Evolutionary conservation across 148 eudicot genomes (phyloP).

Genomic region (Diospyros lotus): DNA sequence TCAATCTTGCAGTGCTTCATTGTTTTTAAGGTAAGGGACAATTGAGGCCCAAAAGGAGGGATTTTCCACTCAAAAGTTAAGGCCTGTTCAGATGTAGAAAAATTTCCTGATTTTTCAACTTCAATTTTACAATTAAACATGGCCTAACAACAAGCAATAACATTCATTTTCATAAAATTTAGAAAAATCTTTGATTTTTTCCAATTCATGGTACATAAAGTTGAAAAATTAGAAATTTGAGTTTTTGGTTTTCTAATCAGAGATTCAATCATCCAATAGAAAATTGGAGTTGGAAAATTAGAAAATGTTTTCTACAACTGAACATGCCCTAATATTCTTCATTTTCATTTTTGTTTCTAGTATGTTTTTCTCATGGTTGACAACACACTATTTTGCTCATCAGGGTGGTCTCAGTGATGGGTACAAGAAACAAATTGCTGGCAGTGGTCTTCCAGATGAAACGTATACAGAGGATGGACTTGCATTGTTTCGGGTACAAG

Average conservation of each 20-base stretch:
- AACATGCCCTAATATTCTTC: background rate
- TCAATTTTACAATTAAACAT: no score
- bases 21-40: conserved; percentile 57
- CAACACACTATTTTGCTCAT: conserved; percentile 1
- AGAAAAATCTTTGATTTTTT: no score
- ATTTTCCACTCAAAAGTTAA: background rate
- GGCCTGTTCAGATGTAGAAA: no score
- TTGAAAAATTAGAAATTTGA: no score
- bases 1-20: conserved; percentile 83
- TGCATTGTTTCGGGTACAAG: conserved; percentile 85
- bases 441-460: conserved; percentile 63
- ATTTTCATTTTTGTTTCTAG: conserved; percentile 7
- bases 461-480: conserved; percentile 66
- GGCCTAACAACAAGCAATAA: no score
- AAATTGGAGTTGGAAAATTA: no score
- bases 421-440: conserved; percentile 63
- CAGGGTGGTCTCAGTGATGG: conserved; percentile 90
- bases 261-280: no score
- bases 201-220: no score
- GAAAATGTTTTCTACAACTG: no score
- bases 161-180: no score
- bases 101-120: no score
- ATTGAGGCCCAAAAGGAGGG: background rate
- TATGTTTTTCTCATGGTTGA: background rate
- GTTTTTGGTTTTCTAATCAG: no score